Base-by-base conservation (phyloP, 2,329 filamentous ascomycete species). In the Neofusicoccum kwambonambiense region DNA sequence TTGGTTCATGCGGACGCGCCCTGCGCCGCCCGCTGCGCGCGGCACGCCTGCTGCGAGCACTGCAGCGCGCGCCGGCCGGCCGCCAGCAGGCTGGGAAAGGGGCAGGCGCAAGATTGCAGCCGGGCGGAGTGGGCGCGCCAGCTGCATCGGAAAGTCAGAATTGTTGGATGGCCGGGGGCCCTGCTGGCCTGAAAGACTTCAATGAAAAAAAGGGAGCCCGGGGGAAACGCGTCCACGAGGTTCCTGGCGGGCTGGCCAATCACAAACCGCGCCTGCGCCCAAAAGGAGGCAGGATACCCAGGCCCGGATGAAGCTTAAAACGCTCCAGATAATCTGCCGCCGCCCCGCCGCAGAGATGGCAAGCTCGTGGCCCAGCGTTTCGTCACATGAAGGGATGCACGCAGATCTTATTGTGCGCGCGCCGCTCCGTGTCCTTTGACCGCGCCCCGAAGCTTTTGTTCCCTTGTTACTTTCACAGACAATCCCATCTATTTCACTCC, bases 371-470 rank as follows among this genome's bases (percentile, higher is more conserved):
- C 39, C 52, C 39, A 34, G 39, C 41, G 39, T 45, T 58, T 35
- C 54, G 54, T 58, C 41, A 58, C 54, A 58, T 58, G 37, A 44
- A 58, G 22, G 54, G 54, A 58, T 58, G 17, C 39, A 15, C 54
- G 54, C 54, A 45, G 54, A 35, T 58, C 54, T 58, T 58, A 58
- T 58, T 27, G 41, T 35, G 54, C 41, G 54, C 54, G 54, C 54
- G 27, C 27, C 54, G 54, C 54, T 35, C 15, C 13, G 39, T 34
- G 54, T 34, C 54, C 54, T 45, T 31, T 58, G 54, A 58, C 6
- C 39, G 7, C 22, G 13, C 22, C 19, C 54, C 41, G 39, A 56
- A 45, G 54, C 54, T 58, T 57, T 44, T 34, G 19, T 57, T 58
- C 54, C 54, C 41, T 45, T 58, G 54, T 35, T 44, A 9, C 35